Evolutionary conservation across 2,329 filamentous ascomycete genomes (phyloP).

Genomic region (Karstenula rhodostoma): DNA sequence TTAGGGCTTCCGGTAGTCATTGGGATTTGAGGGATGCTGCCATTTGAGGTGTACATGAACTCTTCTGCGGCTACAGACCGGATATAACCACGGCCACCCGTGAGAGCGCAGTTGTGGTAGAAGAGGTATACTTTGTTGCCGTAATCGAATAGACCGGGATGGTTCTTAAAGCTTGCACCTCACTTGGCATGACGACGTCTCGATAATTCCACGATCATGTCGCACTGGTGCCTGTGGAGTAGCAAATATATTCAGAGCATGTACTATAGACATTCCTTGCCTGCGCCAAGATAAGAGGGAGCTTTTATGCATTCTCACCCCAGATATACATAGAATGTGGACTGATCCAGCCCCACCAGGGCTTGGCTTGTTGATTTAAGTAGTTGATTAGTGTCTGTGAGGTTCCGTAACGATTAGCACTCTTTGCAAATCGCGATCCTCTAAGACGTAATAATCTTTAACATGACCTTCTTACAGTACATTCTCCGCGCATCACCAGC

Average conservation of each 20-base stretch:
- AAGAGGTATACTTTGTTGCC: no score
- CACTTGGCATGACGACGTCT: slow-evolving; percentile 25
- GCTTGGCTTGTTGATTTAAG: not conserved
- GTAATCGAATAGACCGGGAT: slow-evolving; percentile 22
- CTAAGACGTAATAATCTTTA: not conserved
- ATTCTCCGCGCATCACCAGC: not conserved
- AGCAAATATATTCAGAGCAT: slow-evolving; percentile 26
- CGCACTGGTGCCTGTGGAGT: slow-evolving; percentile 24
- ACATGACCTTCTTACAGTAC: not conserved
- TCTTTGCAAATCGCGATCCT: not conserved
- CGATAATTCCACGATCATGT: slow-evolving; percentile 29
- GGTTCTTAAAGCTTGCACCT: slow-evolving; percentile 28
- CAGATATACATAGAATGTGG: not conserved
- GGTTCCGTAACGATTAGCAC: not conserved
- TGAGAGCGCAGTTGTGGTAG: slow-evolving; percentile 20
- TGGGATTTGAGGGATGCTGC: slow-evolving; percentile 25
- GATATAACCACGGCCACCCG: slow-evolving; percentile 27
- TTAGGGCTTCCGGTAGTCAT: slow-evolving; percentile 25
- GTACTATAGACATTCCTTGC: not conserved
- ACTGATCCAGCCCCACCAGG: not conserved
- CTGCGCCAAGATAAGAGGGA: not conserved
- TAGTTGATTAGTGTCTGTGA: not conserved
- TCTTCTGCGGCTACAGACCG: slow-evolving; percentile 24
- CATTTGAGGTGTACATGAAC: slow-evolving; percentile 27
- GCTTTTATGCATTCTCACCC: not conserved